phyloP scores from a whole-genome alignment of 306 rosid species.

The Alnus rubra region DNA sequence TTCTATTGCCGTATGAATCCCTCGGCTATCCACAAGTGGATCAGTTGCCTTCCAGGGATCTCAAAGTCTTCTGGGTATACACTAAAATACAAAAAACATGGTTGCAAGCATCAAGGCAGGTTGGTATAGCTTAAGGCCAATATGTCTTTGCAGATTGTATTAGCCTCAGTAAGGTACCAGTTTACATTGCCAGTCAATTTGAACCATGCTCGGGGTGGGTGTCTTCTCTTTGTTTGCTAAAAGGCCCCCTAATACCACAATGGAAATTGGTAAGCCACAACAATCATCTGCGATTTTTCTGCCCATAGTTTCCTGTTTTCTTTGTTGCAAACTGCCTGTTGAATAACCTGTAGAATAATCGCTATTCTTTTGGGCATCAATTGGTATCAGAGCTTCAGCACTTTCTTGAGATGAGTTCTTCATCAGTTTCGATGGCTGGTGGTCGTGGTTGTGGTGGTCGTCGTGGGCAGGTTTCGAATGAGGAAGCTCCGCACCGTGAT shows the following conservation, averaged over 20 bases:
- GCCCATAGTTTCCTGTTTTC: not conserved
- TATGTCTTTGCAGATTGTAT: not conserved
- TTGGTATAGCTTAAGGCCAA: not conserved
- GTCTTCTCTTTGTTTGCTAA: not conserved
- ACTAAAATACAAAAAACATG: not conserved
- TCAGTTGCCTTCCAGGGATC: not conserved
- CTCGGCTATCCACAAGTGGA: not conserved
- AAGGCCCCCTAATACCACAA: slow-evolving; percentile 1
- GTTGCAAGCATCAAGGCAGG: not conserved
- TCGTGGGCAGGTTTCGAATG: too few species aligned
- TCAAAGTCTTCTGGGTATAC: not conserved
- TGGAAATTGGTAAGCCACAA: not conserved
- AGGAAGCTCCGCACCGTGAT: too few species aligned
- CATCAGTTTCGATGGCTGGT: too few species aligned
- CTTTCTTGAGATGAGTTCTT: too few species aligned
- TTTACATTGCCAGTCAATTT: too few species aligned
- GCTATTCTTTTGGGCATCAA: too few species aligned
- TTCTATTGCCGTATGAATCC: not conserved
- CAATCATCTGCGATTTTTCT: not conserved
- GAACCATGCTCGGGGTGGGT: too few species aligned
- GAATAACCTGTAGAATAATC: too few species aligned
- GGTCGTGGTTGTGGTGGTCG: too few species aligned
- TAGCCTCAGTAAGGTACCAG: too few species aligned
- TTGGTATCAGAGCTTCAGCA: too few species aligned
- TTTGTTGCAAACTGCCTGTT: too few species aligned